These are phyloP conservation scores for Chenopodium suecicum DNA, from an alignment of 148 eudicot genomes.

Conservation along the genomic window DNA sequence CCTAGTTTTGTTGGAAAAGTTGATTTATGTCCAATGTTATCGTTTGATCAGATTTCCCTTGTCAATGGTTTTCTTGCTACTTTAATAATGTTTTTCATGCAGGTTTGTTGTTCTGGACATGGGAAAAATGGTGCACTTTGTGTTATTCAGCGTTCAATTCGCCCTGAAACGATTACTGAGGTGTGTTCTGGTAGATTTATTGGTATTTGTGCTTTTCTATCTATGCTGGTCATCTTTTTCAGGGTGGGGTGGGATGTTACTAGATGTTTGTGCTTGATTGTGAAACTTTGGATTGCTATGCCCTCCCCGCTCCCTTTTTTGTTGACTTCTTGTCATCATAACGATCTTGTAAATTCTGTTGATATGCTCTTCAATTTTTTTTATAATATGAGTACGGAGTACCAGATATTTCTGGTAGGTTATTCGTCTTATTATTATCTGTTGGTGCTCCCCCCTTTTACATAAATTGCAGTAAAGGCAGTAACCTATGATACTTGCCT, in stretches of 20 bases:
- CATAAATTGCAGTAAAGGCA: too few species aligned
- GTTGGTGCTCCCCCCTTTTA: too few species aligned
- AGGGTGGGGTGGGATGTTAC: not conserved
- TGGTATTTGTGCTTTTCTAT: not conserved
- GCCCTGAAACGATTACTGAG: conserved; percentile 91
- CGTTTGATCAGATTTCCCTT: not conserved
- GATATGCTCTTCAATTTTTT: too few species aligned
- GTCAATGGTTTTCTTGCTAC: not conserved
- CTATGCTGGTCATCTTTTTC: not conserved
- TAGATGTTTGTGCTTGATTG: not conserved
- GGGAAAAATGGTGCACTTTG: conserved; percentile 95
- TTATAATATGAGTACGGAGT: too few species aligned
- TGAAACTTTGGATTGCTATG: not conserved
- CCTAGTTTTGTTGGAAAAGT: too few species aligned
- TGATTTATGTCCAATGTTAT: not conserved
- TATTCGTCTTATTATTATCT: too few species aligned
- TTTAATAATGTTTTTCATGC: conserved; percentile 17
- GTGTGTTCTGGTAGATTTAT: conserved; percentile 32
- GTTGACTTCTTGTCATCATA: not conserved
- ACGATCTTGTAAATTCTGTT: not conserved
- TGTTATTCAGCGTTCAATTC: conserved; percentile 87
- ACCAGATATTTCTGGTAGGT: too few species aligned
- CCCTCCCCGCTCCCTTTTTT: not conserved
- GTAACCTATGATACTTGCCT: not conserved
- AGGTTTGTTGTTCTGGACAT: conserved; percentile 99